Evolutionary conservation across 768 basidiomycete genomes (phyloP).

Genomic region (Leucosporidium yakuticum): DNA sequence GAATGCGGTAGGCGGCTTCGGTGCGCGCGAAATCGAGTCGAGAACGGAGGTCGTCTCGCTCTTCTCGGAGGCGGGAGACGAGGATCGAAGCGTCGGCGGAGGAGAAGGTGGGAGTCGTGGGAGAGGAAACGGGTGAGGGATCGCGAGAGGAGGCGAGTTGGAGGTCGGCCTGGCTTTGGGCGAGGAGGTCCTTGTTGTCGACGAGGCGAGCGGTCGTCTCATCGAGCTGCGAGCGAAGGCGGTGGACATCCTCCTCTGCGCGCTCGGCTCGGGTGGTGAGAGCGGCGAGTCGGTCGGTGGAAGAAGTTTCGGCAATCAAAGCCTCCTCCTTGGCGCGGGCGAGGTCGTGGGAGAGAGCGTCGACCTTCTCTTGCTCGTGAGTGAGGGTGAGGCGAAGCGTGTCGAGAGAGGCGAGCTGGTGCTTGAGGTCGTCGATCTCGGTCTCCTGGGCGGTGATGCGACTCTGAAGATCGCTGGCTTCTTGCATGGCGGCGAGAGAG

Average conservation of each 20-base stretch:
- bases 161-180: conserved; percentile 4
- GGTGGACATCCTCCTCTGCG: not conserved
- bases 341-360: conserved; percentile 20
- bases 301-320: not conserved
- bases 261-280: conserved; percentile 18
- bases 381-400: conserved; percentile 8
- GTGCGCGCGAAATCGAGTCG: conserved; percentile 27
- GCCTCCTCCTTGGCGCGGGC: not conserved
- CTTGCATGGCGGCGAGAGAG: not conserved
- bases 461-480: not conserved
- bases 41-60: conserved; percentile 26
- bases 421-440: conserved; percentile 13
- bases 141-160: no score
- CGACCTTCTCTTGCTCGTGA: conserved; percentile 13
- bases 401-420: not conserved
- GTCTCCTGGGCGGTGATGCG: conserved; percentile 14
- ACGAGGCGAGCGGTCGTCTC: conserved; percentile 6
- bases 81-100: conserved; percentile 2
- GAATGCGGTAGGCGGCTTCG: conserved; percentile 17
- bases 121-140: not conserved
- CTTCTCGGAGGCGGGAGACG: conserved; percentile 27
- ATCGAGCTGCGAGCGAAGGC: conserved; percentile 18
- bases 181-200: conserved; percentile 18
- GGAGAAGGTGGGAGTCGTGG: not conserved
- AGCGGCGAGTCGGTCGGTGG: not conserved